These are phyloP conservation scores for Phytophthora sp. DNA, from an alignment of 352 stramenopile genomes.

Conservation along the genomic window DNA sequence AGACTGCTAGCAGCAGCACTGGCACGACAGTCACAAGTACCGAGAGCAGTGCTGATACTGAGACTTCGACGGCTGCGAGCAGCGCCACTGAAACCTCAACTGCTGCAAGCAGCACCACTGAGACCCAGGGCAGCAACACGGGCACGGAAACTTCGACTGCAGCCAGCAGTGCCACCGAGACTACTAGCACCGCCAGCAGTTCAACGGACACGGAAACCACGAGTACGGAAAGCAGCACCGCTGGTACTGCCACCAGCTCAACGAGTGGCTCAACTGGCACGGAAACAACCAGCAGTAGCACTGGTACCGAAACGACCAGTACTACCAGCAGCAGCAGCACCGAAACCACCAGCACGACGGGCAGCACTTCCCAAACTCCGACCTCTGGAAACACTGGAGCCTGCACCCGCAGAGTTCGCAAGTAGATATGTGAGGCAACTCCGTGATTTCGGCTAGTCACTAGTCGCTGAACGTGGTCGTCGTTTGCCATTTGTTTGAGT, in stretches of 20 bases:
- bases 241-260: background rate
- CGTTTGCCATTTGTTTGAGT: too few species aligned
- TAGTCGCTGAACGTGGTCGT: too few species aligned
- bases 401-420: conserved; percentile 16
- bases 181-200: background rate
- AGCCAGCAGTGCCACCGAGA: background rate
- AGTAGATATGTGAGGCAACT: too few species aligned
- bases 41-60: background rate
- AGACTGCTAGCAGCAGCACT: background rate
- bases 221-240: conserved; percentile 1
- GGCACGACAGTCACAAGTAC: background rate
- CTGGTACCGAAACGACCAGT: background rate
- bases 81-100: too few species aligned
- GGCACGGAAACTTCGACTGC: background rate
- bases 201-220: background rate
- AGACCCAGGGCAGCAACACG: background rate
- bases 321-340: background rate
- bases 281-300: background rate
- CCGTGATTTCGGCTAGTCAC: too few species aligned
- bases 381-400: conserved; percentile 2
- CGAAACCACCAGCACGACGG: background rate
- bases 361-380: conserved; percentile 2
- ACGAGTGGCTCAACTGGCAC: background rate
- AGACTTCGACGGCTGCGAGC: conserved; percentile 1
- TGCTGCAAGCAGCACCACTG: background rate